phyloP scores from a whole-genome alignment of 306 rosid genomes.

The Acacia confusa region DNA sequence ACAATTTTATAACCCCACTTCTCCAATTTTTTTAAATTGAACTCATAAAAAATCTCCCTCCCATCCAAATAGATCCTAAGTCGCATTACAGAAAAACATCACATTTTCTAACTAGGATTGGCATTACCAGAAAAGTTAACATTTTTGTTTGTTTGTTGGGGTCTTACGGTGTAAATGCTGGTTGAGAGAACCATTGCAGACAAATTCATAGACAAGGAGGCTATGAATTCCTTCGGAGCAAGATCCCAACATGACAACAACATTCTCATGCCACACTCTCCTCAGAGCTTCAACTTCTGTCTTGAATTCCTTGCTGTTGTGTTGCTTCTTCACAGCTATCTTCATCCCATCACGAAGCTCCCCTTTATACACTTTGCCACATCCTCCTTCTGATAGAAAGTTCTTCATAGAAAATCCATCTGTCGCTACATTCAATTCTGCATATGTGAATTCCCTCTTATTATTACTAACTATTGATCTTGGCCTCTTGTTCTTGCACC shows the following conservation, averaged over 20 bases:
- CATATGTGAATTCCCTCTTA: constrained; percentile 62
- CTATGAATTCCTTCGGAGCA: constrained; percentile 69
- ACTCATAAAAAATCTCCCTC: no score
- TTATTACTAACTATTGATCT: constrained; percentile 29
- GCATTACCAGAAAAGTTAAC: no score
- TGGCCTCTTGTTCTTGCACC: constrained; percentile 62
- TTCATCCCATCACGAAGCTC: constrained; percentile 50
- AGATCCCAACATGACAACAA: constrained; percentile 72
- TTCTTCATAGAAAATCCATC: constrained; percentile 46
- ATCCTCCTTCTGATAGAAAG: constrained; percentile 77
- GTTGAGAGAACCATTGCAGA: constrained; percentile 77
- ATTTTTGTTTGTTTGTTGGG: background rate
- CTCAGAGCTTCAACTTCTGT: constrained; percentile 66
- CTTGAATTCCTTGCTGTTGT: constrained; percentile 59
- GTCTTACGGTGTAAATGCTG: constrained; percentile 41
- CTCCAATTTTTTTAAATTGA: no score
- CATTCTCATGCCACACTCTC: constrained; percentile 75
- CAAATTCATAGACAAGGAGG: constrained; percentile 78
- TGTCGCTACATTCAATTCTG: constrained; percentile 65
- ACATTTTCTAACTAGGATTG: no score
- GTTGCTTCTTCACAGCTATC: constrained; percentile 73
- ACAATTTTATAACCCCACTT: no score
- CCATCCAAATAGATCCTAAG: no score
- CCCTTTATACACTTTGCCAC: constrained; percentile 68
- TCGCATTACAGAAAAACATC: background rate